A percentile compares a stretch with the other conserved stretches of the same genome.
Evolutionary conservation across 129 eudicot genomes (phyloP).

Genomic region (Heracleum sosnowskyi): DNA sequence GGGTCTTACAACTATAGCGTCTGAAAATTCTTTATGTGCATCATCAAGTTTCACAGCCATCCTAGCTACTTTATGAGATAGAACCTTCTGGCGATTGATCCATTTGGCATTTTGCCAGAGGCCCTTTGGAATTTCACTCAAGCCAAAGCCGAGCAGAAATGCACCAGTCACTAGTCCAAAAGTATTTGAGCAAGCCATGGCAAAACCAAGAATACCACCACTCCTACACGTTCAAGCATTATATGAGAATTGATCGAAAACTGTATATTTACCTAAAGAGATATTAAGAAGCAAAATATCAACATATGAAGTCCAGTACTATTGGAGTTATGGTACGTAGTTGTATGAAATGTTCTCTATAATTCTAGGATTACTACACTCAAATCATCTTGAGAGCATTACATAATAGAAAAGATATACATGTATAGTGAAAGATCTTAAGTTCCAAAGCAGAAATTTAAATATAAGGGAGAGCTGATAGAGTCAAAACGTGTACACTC

Average conservation of each 20-base stretch:
- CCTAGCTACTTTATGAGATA: conserved; percentile 88
- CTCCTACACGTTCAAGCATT: conserved; percentile 39
- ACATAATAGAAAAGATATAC: background rate
- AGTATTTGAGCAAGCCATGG: conserved; percentile 98
- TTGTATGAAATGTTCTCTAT: background rate
- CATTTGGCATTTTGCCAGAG: conserved; percentile 73
- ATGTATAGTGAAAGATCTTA: background rate
- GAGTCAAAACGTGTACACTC: background rate
- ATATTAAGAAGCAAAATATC: conserved; percentile 8
- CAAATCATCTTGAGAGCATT: background rate
- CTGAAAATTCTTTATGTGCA: conserved; percentile 86
- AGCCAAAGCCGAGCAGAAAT: conserved; percentile 90
- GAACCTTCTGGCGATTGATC: conserved; percentile 57
- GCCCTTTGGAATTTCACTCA: conserved; percentile 87
- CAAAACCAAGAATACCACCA: conserved; percentile 74
- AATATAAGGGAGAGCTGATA: background rate
- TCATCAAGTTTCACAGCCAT: conserved; percentile 84
- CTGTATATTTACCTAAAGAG: background rate
- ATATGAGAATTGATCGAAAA: background rate
- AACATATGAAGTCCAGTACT: conserved; percentile 2
- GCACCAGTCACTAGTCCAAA: conserved; percentile 97
- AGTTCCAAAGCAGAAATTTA: background rate
- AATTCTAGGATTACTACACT: background rate
- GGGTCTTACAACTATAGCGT: conserved; percentile 85
- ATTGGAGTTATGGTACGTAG: background rate